phyloP scores from a whole-genome alignment of 2,329 filamentous ascomycete genomes.

The Fusarium armeniacum region DNA sequence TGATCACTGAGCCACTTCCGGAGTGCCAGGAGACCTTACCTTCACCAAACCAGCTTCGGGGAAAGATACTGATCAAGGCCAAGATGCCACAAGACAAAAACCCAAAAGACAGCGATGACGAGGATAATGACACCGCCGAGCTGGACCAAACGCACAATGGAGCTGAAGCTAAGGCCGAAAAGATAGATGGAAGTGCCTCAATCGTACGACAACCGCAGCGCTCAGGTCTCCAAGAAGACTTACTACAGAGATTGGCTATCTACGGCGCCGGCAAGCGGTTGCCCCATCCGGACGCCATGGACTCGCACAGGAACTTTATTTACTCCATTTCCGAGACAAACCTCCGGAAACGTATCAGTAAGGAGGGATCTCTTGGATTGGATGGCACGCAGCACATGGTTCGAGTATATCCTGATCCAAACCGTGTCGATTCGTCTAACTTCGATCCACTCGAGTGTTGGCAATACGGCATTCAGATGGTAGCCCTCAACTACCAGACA shows the following conservation, averaged over 20 bases:
- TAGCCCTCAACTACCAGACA: constrained; percentile 34
- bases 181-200: too few species aligned
- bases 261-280: constrained; percentile 29
- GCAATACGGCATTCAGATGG: constrained; percentile 32
- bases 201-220: accelerated
- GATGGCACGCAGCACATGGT: constrained; percentile 7
- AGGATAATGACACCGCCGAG: not conserved
- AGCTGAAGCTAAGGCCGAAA: not conserved
- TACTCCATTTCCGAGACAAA: constrained; percentile 27
- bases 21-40: not conserved
- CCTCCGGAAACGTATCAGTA: constrained; percentile 4
- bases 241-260: constrained; percentile 21
- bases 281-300: not conserved
- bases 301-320: constrained; percentile 16
- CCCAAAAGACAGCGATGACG: accelerated
- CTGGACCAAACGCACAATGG: not conserved
- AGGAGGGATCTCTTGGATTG: not conserved
- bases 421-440: constrained; percentile 33
- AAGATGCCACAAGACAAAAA: not conserved
- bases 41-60: constrained; percentile 6
- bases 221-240: not conserved
- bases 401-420: constrained; percentile 32
- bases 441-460: constrained; percentile 25
- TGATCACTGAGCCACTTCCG: constrained; percentile 3
- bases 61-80: constrained; percentile 26